Percentiles rank a stretch among this genome's conserved stretches.
phyloP scores from a whole-genome alignment of 148 eudicot genomes.

The Talinum fruticosum region DNA sequence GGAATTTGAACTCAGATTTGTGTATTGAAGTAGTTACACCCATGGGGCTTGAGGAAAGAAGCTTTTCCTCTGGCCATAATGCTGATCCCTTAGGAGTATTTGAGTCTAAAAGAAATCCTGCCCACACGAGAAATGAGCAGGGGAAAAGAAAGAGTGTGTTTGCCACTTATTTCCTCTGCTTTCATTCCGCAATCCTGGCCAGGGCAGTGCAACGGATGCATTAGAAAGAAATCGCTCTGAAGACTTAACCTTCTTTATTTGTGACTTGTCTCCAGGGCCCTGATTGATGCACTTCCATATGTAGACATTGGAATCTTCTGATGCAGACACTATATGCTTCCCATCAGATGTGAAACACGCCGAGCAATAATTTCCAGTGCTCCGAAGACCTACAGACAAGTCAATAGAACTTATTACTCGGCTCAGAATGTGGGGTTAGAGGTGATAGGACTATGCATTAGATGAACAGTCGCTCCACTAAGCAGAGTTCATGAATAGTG shows the following conservation, averaged over 20 bases:
- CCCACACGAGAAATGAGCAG: slow-evolving; percentile 44
- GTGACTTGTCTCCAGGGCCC: slow-evolving; percentile 24
- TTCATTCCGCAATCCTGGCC: slow-evolving; percentile 58
- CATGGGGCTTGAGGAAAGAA: slow-evolving; percentile 38
- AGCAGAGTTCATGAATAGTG: background rate
- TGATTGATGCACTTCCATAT: slow-evolving; percentile 58
- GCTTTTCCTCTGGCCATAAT: slow-evolving; percentile 96
- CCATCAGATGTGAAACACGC: slow-evolving; percentile 82
- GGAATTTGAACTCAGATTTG: slow-evolving; percentile 66
- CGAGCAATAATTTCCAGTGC: slow-evolving; percentile 50
- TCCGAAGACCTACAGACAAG: slow-evolving; percentile 42
- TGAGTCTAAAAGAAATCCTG: slow-evolving; percentile 55
- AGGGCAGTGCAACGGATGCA: slow-evolving; percentile 70
- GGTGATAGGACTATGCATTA: background rate
- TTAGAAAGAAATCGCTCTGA: slow-evolving; percentile 67
- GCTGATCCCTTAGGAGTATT: slow-evolving; percentile 63
- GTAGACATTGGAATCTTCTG: slow-evolving; percentile 74
- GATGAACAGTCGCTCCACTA: background rate
- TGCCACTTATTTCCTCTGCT: slow-evolving; percentile 23
- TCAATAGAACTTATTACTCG: background rate
- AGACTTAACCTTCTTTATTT: slow-evolving; percentile 45
- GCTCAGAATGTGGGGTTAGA: background rate
- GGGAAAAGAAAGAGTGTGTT: slow-evolving; percentile 34
- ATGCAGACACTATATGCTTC: slow-evolving; percentile 69
- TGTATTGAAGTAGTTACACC: slow-evolving; percentile 32